Evolutionary conservation across 78 protist species (phyloP), one percentile per base, ranked within the genome.

Genomic region (Chrysochromulina tobinii): DNA sequence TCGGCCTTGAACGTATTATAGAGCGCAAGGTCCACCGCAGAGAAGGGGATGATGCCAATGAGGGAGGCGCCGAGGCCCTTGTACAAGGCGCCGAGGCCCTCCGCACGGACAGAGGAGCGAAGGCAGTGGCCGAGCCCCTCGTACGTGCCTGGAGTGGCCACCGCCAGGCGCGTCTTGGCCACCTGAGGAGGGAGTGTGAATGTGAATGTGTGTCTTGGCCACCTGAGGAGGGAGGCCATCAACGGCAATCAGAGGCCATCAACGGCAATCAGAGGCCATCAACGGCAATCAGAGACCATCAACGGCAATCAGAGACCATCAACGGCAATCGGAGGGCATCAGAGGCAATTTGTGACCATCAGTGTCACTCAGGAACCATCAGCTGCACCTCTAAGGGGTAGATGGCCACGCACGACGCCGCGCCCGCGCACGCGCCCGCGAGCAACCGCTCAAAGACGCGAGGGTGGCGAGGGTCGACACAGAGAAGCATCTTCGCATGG

Each of bases 351-450:
- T 38, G 38, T 38, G 38, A 38, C 38, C 38, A 38, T 38, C 38
- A 38, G 38, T 38, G 38, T 38, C 38, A 38, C 38, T 38, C 38
- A 38, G 38, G 38, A 0, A 38, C 38, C 38, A 38, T 38, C 38
- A 38, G 38, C 38, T 0, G 38, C 38, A 38, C 88, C 85, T 90
- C 92, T 18, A 90, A 73, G 11, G 92, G 92, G 89, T 90, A 90
- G 54, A 90, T n/a, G 51, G 38, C 8, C 17, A 11, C 6, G 58
- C 84, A 85, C 7, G 88, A 85, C 21, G 67, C 72, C 18, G 66
- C 81, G 48, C 92, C 92, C 20, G 92, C 92, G 61, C 50, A 5
- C 25, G 92, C 92, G 61, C 88, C 87, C 20, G 77, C 27, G 12
- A 55, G 23, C 58, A 90, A 66, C 0, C 72, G 83, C 58, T 51